Conservation (phyloP, 225 moss, liverwort and hornwort genomes). For the Pleurozium schreberi region DNA sequence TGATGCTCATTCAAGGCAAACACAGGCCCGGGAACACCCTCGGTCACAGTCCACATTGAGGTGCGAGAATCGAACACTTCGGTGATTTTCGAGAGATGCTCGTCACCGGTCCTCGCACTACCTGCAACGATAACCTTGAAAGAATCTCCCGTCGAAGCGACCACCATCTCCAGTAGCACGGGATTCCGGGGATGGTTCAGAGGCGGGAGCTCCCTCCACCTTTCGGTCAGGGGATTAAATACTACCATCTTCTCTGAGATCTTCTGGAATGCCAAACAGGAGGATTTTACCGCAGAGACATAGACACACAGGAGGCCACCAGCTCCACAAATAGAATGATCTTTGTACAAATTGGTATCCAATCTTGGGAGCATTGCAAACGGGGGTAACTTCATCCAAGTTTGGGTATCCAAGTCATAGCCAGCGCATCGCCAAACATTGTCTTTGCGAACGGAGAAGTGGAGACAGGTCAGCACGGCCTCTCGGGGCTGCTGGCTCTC, state of each 20-base stretch:
- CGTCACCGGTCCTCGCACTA: background rate
- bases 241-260: background rate
- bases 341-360: background rate
- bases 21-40: background rate
- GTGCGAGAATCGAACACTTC: slow-evolving; percentile 24
- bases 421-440: slow-evolving; percentile 11
- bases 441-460: background rate
- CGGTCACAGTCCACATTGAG: background rate
- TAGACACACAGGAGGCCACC: slow-evolving; percentile 9
- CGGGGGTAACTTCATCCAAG: background rate
- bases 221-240: background rate
- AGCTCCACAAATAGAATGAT: slow-evolving; percentile 5
- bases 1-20: slow-evolving; percentile 7
- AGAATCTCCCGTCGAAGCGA: background rate
- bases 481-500: background rate
- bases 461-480: background rate
- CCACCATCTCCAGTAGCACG: slow-evolving; percentile 4
- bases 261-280: no score
- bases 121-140: background rate
- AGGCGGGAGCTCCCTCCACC: background rate
- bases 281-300: background rate
- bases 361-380: background rate
- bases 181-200: background rate
- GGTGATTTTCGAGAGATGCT: background rate
- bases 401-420: background rate